A percentile compares a stretch with the other conserved stretches of the same genome.
phyloP scores from a whole-genome alignment of 129 eudicot species.

The Arctium lappa region DNA sequence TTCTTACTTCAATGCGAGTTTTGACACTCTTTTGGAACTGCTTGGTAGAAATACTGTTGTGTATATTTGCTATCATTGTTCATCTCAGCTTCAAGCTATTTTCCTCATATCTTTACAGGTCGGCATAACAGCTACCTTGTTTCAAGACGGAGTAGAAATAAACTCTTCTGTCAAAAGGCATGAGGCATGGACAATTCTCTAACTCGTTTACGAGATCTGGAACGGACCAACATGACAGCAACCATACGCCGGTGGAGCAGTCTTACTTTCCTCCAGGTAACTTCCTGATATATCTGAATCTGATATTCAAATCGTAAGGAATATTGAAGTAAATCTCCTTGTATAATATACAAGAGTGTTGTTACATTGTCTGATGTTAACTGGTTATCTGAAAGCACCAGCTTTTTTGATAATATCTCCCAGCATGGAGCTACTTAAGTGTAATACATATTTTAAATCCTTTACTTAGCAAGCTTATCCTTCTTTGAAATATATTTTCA shows the following conservation, averaged over 20 bases:
- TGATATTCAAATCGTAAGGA: background rate
- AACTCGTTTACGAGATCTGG: constrained; percentile 33
- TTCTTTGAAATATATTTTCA: background rate
- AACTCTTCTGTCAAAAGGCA: constrained; percentile 12
- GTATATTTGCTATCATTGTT: background rate
- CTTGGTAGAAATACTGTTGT: constrained; percentile 7
- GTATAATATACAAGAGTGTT: background rate
- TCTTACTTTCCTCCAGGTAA: constrained; percentile 44
- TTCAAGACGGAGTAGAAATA: background rate
- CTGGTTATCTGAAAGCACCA: background rate
- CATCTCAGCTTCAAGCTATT: constrained; percentile 9
- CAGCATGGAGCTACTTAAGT: background rate
- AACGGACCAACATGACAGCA: constrained; percentile 27
- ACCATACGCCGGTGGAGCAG: constrained; percentile 32
- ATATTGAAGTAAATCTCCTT: background rate
- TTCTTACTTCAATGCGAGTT: background rate
- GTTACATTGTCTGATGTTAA: background rate
- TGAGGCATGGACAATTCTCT: constrained; percentile 49
- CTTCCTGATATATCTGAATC: background rate
- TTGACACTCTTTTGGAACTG: background rate
- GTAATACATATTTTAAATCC: background rate
- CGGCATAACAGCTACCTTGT: constrained; percentile 5
- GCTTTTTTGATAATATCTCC: background rate
- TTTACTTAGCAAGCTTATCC: background rate
- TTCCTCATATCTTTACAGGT: constrained; percentile 31